Percentiles rank a stretch among this genome's conserved stretches.
These are phyloP conservation scores for sweet orange (Citrus sinensis) DNA, from an alignment of 345 rosid species.

Conservation along the genomic window DNA sequence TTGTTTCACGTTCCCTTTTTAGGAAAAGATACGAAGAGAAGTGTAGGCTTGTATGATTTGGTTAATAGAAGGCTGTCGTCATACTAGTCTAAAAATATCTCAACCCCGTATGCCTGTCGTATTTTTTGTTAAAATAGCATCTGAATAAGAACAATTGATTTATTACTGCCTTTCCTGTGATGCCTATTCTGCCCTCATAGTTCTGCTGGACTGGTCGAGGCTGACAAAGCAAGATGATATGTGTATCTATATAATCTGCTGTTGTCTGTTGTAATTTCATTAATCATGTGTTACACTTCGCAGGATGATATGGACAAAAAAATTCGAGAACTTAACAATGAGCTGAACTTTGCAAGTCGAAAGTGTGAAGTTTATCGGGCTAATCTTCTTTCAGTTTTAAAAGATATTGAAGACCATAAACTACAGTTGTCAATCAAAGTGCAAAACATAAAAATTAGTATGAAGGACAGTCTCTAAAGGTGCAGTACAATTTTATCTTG, in stretches of 20 bases:
- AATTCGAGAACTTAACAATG: constrained; percentile 33
- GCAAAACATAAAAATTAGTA: constrained; percentile 41
- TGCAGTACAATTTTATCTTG: background rate
- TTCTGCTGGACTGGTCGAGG: background rate
- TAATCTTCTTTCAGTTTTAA: constrained; percentile 45
- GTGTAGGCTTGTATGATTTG: background rate
- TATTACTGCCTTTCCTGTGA: background rate
- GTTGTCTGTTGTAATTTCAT: background rate
- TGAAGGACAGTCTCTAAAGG: constrained; percentile 38
- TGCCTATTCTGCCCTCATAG: background rate
- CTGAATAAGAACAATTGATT: background rate
- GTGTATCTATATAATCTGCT: background rate
- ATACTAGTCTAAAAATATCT: background rate
- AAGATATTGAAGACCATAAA: constrained; percentile 53
- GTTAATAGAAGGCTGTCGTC: background rate
- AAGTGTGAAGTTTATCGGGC: constrained; percentile 47
- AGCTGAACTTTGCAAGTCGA: constrained; percentile 37
- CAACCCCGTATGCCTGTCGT: background rate
- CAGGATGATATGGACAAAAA: constrained; percentile 46
- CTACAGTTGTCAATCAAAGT: constrained; percentile 49
- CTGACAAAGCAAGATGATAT: background rate
- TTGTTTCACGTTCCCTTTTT: background rate
- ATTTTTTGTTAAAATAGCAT: background rate
- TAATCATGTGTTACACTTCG: background rate
- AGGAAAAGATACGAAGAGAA: background rate